Evolutionary conservation across 2,329 filamentous ascomycete genomes (phyloP).

Genomic region (Paecilomyces sp.): DNA sequence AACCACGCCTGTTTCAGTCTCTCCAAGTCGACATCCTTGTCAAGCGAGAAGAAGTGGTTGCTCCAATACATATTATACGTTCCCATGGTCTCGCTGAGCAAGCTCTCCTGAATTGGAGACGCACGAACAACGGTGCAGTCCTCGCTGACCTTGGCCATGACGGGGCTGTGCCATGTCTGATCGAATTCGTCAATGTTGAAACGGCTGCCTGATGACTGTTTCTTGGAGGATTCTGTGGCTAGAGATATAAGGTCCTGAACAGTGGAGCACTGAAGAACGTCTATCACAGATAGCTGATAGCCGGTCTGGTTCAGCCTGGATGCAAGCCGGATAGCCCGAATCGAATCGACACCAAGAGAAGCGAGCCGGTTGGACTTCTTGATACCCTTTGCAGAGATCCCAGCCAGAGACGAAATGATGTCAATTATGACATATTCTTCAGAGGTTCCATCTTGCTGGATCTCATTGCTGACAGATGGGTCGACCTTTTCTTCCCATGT

Average conservation of each 20-base stretch:
- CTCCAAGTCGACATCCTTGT: conserved; percentile 15
- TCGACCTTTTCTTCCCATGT: conserved; percentile 18
- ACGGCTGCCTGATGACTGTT: not conserved
- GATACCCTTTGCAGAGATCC: conserved; percentile 13
- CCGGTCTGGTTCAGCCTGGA: conserved; percentile 18
- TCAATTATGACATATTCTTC: conserved; percentile 10
- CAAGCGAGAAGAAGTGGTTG: conserved; percentile 29
- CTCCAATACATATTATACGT: conserved; percentile 33
- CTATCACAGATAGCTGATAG: conserved; percentile 18
- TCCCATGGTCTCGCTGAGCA: conserved; percentile 33
- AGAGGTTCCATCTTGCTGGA: not conserved
- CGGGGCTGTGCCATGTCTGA: conserved; percentile 11
- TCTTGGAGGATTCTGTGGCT: conserved; percentile 2
- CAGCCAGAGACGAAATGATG: conserved; percentile 15
- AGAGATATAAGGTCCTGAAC: conserved; percentile 18
- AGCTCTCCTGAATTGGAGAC: conserved; percentile 31
- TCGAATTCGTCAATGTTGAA: conserved; percentile 18
- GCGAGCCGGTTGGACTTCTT: conserved; percentile 14
- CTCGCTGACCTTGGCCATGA: conserved; percentile 10
- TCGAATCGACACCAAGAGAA: conserved; percentile 24
- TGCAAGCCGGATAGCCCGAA: conserved; percentile 22
- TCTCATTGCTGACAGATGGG: not conserved
- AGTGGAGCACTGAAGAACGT: conserved; percentile 21
- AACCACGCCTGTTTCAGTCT: conserved; percentile 27
- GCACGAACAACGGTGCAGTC: conserved; percentile 18